Conservation (phyloP, 495 filamentous ascomycete species). For the Penicillium fimorum region DNA sequence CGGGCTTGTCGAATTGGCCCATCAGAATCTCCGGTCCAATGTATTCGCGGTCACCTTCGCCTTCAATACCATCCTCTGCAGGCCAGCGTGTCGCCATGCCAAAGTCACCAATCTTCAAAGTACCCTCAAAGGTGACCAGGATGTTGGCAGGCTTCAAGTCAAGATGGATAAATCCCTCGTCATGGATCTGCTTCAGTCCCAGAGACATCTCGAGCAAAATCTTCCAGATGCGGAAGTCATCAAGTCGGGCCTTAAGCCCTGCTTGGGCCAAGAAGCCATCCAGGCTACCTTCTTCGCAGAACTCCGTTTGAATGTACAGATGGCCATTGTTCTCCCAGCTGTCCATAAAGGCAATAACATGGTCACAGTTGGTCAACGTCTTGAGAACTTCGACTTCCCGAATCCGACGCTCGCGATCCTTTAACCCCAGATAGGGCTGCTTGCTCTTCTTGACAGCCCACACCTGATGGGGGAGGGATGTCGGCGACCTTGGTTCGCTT, state of each 20-base stretch:
- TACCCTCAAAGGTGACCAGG: constrained; percentile 85
- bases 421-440: constrained; percentile 67
- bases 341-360: constrained; percentile 76
- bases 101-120: constrained; percentile 94
- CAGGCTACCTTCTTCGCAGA: constrained; percentile 87
- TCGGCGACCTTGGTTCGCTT: constrained; percentile 41
- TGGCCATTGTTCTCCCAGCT: constrained; percentile 80
- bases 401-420: constrained; percentile 73
- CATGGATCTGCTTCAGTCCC: constrained; percentile 85
- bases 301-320: constrained; percentile 97
- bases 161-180: constrained; percentile 84
- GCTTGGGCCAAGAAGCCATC: constrained; percentile 75
- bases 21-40: constrained; percentile 87
- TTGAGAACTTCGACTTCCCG: constrained; percentile 77
- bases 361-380: constrained; percentile 68
- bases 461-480: constrained; percentile 50
- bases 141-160: constrained; percentile 96
- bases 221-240: constrained; percentile 99
- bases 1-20: constrained; percentile 82
- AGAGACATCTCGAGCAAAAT: constrained; percentile 78
- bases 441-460: constrained; percentile 94
- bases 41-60: constrained; percentile 94
- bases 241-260: constrained; percentile 78
- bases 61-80: constrained; percentile 70
- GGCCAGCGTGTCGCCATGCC: constrained; percentile 85